phyloP scores from a whole-genome alignment of 164 flowering plant genomes.

The Annona squamosa region DNA sequence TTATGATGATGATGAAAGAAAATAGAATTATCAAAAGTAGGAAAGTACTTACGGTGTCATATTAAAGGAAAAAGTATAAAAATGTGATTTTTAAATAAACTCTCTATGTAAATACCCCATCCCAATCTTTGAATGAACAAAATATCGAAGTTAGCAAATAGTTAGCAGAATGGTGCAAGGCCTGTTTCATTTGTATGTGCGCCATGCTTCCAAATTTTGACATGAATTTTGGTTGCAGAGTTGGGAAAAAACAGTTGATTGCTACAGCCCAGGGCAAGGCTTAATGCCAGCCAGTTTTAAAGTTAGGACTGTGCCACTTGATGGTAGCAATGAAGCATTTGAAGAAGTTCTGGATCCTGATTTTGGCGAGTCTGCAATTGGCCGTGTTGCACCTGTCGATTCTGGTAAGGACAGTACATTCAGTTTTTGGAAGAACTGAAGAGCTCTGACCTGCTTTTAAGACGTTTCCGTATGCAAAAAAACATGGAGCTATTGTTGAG shows the following conservation, averaged over 20 bases:
- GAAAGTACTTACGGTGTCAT: too few relatives aligned
- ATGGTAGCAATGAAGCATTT: slow-evolving; percentile 42
- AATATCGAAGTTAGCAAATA: too few relatives aligned
- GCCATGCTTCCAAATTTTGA: background rate
- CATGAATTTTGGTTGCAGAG: slow-evolving; percentile 34
- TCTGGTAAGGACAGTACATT: slow-evolving; percentile 45
- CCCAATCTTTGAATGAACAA: too few relatives aligned
- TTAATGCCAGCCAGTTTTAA: slow-evolving; percentile 98
- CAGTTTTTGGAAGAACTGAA: too few relatives aligned
- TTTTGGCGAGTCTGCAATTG: slow-evolving; percentile 97
- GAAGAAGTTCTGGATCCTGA: slow-evolving; percentile 91
- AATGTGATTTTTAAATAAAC: too few relatives aligned
- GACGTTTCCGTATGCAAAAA: too few relatives aligned
- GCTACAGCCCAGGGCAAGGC: slow-evolving; percentile 91
- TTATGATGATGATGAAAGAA: too few relatives aligned
- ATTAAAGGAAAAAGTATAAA: too few relatives aligned
- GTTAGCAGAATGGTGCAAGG: background rate
- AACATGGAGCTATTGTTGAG: too few relatives aligned
- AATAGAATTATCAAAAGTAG: too few relatives aligned
- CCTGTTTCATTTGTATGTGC: background rate
- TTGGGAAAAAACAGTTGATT: slow-evolving; percentile 97
- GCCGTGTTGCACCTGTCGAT: slow-evolving; percentile 96
- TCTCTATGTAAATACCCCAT: too few relatives aligned
- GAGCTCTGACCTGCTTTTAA: too few relatives aligned
- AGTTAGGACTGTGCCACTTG: slow-evolving; percentile 71